Base-by-base conservation (phyloP, 805 yeast genomes). In the Lipomyces starkeyi region DNA sequence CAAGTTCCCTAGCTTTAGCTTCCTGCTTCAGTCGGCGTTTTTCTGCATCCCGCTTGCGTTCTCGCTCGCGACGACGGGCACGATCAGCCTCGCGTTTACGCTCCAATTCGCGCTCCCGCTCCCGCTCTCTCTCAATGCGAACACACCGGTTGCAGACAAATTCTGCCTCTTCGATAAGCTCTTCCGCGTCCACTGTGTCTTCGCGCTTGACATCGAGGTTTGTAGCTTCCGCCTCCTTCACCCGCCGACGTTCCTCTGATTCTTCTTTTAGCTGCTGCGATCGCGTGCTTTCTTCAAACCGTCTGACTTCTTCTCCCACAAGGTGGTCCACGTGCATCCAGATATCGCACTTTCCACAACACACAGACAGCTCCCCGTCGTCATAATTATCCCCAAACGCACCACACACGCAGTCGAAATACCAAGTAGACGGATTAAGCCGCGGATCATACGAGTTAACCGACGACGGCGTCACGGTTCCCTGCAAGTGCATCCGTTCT, bases 271-370 rank as follows among this genome's bases (percentile, higher is more conserved):
- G 49, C 64, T 59, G 68, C 53, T 59, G 67, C 22, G 61, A 34
- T 20, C 47, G 61, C 27, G 62, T 37, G 57, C 64, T 63, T 20
- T 35, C 63, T 32, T 65, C 70, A 54, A 68, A 63, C 54, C 71
- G 37, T 40, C 62, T 43, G 14, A 56, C 43, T 53, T 72, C 73
- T 11, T 69, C 73, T 4, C 66, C 73, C 7, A 73, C 59, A 47
- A 81, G 75, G 64, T 82, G 80, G 14, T 69, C 74, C 2, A 73
- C 76, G 71, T 81, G 84, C 77, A 80, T 80, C 83, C 83, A 81
- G 14, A 77, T 75, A 22, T 73, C 73, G 68, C 84, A 81, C 58
- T 76, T 76, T 6, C 75, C 80, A 68, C 84, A 81, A 58, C 76
- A 77, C 22, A 81, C 78, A 69, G 78, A 76, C 58, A 73, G 71